Conservation (phyloP, 208 protist genomes). For the Trichomonas vaginalis region DNA sequence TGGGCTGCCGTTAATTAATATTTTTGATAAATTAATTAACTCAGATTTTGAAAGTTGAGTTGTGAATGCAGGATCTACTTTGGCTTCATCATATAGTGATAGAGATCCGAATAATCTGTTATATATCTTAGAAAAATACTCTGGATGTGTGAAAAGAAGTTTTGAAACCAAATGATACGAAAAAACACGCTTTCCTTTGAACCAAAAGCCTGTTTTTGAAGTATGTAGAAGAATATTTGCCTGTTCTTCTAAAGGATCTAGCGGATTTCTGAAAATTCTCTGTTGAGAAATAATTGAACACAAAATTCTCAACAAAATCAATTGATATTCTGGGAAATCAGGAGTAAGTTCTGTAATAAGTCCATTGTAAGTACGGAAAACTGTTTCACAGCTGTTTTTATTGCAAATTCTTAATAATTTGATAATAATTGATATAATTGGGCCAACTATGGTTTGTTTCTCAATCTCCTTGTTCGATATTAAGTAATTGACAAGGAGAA, state of each 20-base stretch:
- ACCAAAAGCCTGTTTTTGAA: background rate
- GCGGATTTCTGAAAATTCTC: background rate
- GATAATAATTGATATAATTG: background rate
- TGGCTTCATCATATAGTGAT: background rate
- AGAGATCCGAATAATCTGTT: background rate
- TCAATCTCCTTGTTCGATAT: background rate
- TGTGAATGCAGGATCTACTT: background rate
- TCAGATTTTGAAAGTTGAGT: background rate
- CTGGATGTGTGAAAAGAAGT: background rate
- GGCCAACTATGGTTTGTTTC: background rate
- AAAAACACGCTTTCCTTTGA: background rate
- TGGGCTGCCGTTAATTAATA: background rate
- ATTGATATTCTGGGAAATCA: background rate
- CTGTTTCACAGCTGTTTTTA: background rate
- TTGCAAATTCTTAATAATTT: background rate
- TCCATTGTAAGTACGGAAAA: background rate
- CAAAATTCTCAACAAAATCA: background rate
- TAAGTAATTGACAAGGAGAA: background rate
- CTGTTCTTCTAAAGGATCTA: background rate
- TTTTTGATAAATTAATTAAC: background rate
- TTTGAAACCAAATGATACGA: background rate
- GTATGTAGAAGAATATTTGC: background rate
- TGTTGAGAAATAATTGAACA: background rate
- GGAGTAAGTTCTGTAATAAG: background rate
- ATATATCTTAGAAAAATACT: background rate